Evolutionary conservation across 257 asterid genomes (phyloP), one percentile per base, ranked within the genome.

Genomic region (Capsicum chinense): DNA sequence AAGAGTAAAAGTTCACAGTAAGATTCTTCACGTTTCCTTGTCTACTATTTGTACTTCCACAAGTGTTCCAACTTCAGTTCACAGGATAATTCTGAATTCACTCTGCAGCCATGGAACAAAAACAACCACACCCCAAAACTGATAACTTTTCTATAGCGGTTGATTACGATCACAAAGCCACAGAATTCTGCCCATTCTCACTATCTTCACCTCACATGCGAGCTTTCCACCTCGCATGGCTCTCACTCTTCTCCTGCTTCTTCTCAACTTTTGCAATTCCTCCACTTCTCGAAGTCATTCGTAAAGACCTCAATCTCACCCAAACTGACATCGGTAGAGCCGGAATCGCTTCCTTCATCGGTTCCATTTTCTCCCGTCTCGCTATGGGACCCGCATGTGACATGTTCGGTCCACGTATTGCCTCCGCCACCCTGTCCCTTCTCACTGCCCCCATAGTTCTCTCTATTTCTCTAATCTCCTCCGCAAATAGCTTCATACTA

Each of bases 221-320:
- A 47, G 92, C 92, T 37, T 92, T 90, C 79, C 95, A 92, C 85
- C 89, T 92, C 1, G 92, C 95, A 79, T 92, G 93, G 95, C 58
- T 85, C 58, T 92, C 95, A 17, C 90, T 90, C 8, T 92, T 90
- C 86, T 69, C 92, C 17, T 87, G 91, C 85, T 92, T 85, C 88
- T 88, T 92, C 92, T 89, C 93, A 79, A 92, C 93, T 60, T 90
- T 92, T 86, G 79, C 95, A 62, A 87, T 90, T 56, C 95, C 95
- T 13, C 93, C 95, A 0, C 91, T 92, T 35, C 88, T 90, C 68
- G 91, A 93, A 56, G 48, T 88, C 70, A 91, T 90, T 87, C 89
- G 91, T n/a, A 64, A 86, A 0, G 94, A 91, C 87, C 91, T 91
- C 47, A 76, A 87, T 35, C 92, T 91, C 83, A 83, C 88, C 17